A percentile compares a stretch with the other conserved stretches of the same genome.
Evolutionary conservation across 2,329 filamentous ascomycete species (phyloP).

Genomic region (Byssothecium circinans): DNA sequence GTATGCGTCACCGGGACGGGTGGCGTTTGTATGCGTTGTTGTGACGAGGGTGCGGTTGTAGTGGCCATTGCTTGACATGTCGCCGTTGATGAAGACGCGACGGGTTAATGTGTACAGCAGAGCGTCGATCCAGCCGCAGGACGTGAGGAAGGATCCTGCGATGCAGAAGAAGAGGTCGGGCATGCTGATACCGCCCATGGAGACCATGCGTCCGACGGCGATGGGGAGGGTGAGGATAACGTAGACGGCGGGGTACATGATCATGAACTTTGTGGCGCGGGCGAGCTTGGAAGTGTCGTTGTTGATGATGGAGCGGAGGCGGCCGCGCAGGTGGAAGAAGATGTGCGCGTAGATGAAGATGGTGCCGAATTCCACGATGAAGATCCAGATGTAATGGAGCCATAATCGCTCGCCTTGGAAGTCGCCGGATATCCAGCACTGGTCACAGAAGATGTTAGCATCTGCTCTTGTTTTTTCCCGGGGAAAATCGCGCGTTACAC

Average conservation of each 20-base stretch:
- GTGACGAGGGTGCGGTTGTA: slow-evolving; percentile 28
- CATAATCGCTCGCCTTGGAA: slow-evolving; percentile 52
- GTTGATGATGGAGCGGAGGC: slow-evolving; percentile 43
- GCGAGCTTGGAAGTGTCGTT: slow-evolving; percentile 40
- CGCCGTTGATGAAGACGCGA: slow-evolving; percentile 40
- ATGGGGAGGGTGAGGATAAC: slow-evolving; percentile 67
- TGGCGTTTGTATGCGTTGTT: slow-evolving; percentile 21
- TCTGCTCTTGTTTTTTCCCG: no score
- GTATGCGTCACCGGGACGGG: slow-evolving; percentile 32
- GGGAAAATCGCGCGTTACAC: neutral
- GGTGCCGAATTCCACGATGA: slow-evolving; percentile 56
- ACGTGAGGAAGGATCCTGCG: slow-evolving; percentile 60
- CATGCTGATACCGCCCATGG: slow-evolving; percentile 45
- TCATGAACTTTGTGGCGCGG: slow-evolving; percentile 57
- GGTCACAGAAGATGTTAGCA: slow-evolving; percentile 12
- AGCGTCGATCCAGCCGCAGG: slow-evolving; percentile 49
- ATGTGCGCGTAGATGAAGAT: slow-evolving; percentile 53
- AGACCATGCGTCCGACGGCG: slow-evolving; percentile 49
- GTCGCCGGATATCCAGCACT: slow-evolving; percentile 55
- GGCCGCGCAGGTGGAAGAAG: slow-evolving; percentile 52
- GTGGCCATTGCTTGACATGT: slow-evolving; percentile 27
- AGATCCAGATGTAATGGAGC: slow-evolving; percentile 59
- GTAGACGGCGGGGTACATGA: slow-evolving; percentile 69
- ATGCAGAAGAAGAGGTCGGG: slow-evolving; percentile 61
- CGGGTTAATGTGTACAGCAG: slow-evolving; percentile 48